Conservation (phyloP, 2,329 filamentous ascomycete genomes). For the Sarocladium oryzae region DNA sequence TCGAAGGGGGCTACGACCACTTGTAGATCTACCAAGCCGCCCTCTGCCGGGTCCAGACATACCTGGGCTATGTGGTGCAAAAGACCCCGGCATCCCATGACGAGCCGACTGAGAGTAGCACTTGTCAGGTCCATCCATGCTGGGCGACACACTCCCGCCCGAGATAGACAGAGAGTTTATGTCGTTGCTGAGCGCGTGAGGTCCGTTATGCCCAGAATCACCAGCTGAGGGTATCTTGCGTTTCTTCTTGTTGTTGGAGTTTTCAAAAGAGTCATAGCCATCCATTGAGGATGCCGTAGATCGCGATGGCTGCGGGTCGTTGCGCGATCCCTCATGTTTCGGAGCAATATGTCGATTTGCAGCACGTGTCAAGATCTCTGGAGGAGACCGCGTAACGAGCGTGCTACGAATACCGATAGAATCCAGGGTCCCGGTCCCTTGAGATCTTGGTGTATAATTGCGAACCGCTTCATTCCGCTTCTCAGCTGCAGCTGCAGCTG, state of each 20-base stretch:
- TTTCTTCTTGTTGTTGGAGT: constrained; percentile 99
- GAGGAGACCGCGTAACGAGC: constrained; percentile 38
- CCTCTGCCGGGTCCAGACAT: constrained; percentile 82
- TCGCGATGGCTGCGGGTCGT: constrained; percentile 50
- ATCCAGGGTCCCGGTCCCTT: constrained; percentile 42
- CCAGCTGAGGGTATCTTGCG: constrained; percentile 91
- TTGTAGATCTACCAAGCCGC: constrained; percentile 64
- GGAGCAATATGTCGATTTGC: constrained; percentile 31
- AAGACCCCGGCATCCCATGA: constrained; percentile 38
- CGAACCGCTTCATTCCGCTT: constrained; percentile 16
- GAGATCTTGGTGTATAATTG: constrained; percentile 21
- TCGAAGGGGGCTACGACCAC: constrained; percentile 56
- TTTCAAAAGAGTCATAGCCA: constrained; percentile 95
- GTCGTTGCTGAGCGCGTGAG: constrained; percentile 29
- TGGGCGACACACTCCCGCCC: constrained; percentile 15
- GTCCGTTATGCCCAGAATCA: constrained; percentile 47
- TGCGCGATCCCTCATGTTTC: constrained; percentile 38
- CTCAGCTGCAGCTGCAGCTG: background rate
- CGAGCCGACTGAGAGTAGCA: constrained; percentile 16
- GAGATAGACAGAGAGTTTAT: constrained; percentile 34
- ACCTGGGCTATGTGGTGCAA: constrained; percentile 45
- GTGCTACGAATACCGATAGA: constrained; percentile 25
- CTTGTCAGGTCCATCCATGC: constrained; percentile 24
- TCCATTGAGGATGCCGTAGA: constrained; percentile 69
- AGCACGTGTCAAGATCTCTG: constrained; percentile 38